A percentile compares a stretch with the other conserved stretches of the same genome.
phyloP scores from a whole-genome alignment of 73 alveolate species.

The Symbiodinium pilosum region DNA sequence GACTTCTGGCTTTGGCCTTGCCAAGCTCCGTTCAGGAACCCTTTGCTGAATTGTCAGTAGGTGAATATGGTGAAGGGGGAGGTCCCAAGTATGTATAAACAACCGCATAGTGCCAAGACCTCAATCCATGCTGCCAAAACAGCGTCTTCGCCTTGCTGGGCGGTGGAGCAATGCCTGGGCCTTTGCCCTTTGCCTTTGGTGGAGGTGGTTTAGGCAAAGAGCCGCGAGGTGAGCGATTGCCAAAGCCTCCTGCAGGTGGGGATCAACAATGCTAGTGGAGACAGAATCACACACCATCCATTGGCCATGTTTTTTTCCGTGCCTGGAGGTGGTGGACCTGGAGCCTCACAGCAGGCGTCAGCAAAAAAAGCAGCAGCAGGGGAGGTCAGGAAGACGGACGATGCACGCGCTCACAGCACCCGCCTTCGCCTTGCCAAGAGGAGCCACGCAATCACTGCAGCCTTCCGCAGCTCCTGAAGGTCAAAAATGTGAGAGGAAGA shows the following conservation, averaged over 20 bases:
- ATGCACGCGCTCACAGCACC: no score
- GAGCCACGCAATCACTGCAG: no score
- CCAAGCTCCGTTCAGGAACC: no score
- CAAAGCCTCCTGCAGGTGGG: background rate
- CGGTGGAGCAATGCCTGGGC: background rate
- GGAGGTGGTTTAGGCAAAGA: constrained; percentile 73
- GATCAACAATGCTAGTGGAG: background rate
- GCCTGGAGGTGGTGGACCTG: background rate
- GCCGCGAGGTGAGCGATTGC: constrained; percentile 22
- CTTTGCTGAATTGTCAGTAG: no score
- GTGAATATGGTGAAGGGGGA: no score
- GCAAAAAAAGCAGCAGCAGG: background rate
- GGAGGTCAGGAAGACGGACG: background rate
- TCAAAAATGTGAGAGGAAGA: no score
- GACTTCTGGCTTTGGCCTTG: constrained; percentile 15
- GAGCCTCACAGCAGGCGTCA: background rate
- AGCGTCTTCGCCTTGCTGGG: constrained; percentile 19
- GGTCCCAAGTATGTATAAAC: no score
- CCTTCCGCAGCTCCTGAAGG: no score
- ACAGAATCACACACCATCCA: no score
- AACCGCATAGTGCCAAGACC: no score
- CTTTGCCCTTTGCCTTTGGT: constrained; percentile 54
- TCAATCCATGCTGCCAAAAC: no score
- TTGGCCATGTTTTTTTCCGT: background rate
- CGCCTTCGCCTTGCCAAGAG: constrained; percentile 13